A percentile compares a stretch with the other conserved stretches of the same genome.
Evolutionary conservation across 2,329 filamentous ascomycete genomes (phyloP).

Genomic region (Coniella vitis): DNA sequence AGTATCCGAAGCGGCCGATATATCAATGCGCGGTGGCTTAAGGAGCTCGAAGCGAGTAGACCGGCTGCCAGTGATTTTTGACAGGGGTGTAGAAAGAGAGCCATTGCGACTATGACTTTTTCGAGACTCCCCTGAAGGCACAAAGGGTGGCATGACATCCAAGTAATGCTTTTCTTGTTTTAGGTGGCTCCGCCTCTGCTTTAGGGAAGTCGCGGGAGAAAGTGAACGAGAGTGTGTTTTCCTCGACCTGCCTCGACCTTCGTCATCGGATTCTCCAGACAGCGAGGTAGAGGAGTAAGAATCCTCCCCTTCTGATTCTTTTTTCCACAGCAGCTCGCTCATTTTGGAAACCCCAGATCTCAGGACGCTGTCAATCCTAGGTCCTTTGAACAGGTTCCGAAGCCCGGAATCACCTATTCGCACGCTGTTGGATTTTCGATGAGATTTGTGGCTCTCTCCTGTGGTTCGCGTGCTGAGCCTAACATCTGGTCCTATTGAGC

Average conservation of each 20-base stretch:
- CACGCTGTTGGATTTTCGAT: constrained; percentile 43
- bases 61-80: constrained; percentile 31
- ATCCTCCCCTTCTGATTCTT: constrained; percentile 32
- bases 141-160: constrained; percentile 47
- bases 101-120: constrained; percentile 17
- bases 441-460: constrained; percentile 42
- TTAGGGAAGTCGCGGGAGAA: constrained; percentile 27
- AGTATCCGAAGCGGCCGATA: constrained; percentile 34
- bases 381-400: constrained; percentile 71
- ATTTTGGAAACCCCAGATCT: constrained; percentile 50
- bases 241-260: constrained; percentile 33
- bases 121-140: constrained; percentile 26
- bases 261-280: constrained; percentile 44
- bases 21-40: constrained; percentile 43
- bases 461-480: constrained; percentile 30
- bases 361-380: constrained; percentile 66
- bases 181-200: constrained; percentile 25
- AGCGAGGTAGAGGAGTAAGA: constrained; percentile 32
- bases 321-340: constrained; percentile 51
- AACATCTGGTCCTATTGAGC: constrained; percentile 33
- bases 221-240: constrained; percentile 14
- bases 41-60: constrained; percentile 41
- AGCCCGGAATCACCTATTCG: constrained; percentile 45
- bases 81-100: constrained; percentile 18
- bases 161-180: constrained; percentile 38